These are phyloP conservation scores for Ophiostoma fasciatum DNA, from an alignment of 2,329 filamentous ascomycete genomes.

Conservation along the genomic window DNA sequence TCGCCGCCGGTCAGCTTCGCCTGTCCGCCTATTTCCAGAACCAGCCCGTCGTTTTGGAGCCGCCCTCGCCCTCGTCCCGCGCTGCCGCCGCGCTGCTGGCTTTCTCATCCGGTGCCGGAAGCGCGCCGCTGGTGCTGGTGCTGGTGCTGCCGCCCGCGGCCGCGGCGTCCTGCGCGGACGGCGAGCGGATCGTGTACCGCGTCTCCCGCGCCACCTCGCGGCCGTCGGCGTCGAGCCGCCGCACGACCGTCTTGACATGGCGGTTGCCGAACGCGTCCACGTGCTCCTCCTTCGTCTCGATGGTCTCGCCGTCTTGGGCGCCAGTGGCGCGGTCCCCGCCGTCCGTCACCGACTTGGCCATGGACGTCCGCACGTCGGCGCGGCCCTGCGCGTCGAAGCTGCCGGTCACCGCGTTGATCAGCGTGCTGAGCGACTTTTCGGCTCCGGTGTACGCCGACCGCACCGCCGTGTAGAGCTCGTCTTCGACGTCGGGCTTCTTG, in stretches of 20 bases:
- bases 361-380: neutral
- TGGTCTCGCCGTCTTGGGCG: conserved; percentile 15
- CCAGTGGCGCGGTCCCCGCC: neutral
- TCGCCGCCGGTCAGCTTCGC: neutral
- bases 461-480: conserved; percentile 26
- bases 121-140: too few relatives aligned
- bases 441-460: conserved; percentile 22
- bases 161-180: neutral
- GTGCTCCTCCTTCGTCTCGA: conserved; percentile 25
- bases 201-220: conserved; percentile 25
- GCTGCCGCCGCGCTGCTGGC: too few relatives aligned
- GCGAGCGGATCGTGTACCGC: conserved; percentile 10
- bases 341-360: neutral
- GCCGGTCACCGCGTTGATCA: conserved; percentile 22
- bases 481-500: conserved; percentile 20
- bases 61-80: neutral
- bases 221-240: conserved; percentile 26
- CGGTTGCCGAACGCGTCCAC: conserved; percentile 28
- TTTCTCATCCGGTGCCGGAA: too few relatives aligned
- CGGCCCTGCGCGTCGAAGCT: neutral
- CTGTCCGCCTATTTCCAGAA: conserved; percentile 23
- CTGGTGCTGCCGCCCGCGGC: neutral
- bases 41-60: conserved; percentile 21
- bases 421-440: conserved; percentile 25
- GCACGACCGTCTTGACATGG: conserved; percentile 26